These are phyloP conservation scores for Psilocybe azurescens DNA, from an alignment of 768 basidiomycete genomes.

Conservation along the genomic window DNA sequence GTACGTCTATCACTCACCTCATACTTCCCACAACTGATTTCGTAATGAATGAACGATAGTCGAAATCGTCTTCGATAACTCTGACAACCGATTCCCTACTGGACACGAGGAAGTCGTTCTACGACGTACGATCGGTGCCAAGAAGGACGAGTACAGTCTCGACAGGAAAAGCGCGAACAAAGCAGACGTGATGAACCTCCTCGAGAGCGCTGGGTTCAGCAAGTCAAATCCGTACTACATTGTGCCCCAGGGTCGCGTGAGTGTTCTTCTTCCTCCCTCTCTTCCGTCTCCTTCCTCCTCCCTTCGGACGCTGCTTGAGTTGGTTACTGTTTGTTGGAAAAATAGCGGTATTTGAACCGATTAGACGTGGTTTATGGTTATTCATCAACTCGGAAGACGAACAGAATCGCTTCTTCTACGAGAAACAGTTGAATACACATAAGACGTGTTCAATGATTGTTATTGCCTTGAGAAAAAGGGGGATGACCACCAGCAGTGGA, in stretches of 20 bases:
- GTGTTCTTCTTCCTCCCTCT: conserved; percentile 28
- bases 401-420: no score
- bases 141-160: conserved; percentile 98
- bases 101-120: conserved; percentile 86
- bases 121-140: conserved; percentile 92
- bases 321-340: no score
- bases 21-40: neutral
- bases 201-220: conserved; percentile 97
- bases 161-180: conserved; percentile 96
- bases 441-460: no score
- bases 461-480: no score
- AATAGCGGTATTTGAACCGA: no score
- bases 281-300: no score
- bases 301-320: no score
- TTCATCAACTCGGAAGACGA: no score
- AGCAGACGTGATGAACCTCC: conserved; percentile 96
- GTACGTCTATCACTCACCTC: conserved; percentile 39
- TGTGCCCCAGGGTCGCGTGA: conserved; percentile 94
- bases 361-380: no score
- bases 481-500: no score
- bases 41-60: conserved; percentile 41
- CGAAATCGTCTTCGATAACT: conserved; percentile 96
- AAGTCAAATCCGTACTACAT: conserved; percentile 99
- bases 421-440: no score
- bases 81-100: conserved; percentile 93